Conservation (phyloP, 2,329 filamentous ascomycete species). For the Dactylonectria estremocensis region DNA sequence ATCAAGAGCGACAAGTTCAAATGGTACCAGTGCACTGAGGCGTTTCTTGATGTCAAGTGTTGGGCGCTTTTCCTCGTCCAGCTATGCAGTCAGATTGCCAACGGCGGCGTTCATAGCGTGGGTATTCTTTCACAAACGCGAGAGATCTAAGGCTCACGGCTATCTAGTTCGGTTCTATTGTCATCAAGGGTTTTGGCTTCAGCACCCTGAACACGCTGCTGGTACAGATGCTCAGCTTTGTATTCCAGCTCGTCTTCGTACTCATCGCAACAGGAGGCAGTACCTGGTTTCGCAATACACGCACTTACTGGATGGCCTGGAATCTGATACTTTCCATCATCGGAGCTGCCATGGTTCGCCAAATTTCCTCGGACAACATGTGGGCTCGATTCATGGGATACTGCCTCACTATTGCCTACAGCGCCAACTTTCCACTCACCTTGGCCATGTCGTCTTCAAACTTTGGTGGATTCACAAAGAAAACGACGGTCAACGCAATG, state of each 20-base stretch:
- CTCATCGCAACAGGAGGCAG: slow-evolving; percentile 41
- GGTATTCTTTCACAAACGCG: neutral
- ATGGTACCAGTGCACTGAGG: slow-evolving; percentile 44
- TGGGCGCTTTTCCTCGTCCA: slow-evolving; percentile 48
- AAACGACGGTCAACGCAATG: slow-evolving; percentile 70
- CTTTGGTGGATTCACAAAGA: slow-evolving; percentile 75
- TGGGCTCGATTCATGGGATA: slow-evolving; percentile 49
- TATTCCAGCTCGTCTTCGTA: slow-evolving; percentile 45
- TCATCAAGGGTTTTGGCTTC: slow-evolving; percentile 46
- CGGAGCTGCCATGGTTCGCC: slow-evolving; percentile 46
- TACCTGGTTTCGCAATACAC: slow-evolving; percentile 42
- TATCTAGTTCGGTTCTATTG: slow-evolving; percentile 44
- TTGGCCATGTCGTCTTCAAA: slow-evolving; percentile 72
- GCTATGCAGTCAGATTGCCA: slow-evolving; percentile 48
- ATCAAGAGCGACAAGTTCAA: slow-evolving; percentile 50
- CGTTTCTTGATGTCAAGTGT: slow-evolving; percentile 44
- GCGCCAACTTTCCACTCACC: slow-evolving; percentile 59
- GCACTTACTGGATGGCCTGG: slow-evolving; percentile 46
- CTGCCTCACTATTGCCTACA: slow-evolving; percentile 69
- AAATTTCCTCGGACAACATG: slow-evolving; percentile 30
- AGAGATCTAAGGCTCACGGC: neutral
- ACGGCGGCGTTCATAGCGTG: slow-evolving; percentile 45
- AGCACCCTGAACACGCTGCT: slow-evolving; percentile 36
- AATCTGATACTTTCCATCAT: slow-evolving; percentile 38
- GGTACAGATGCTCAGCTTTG: slow-evolving; percentile 31